These are phyloP conservation scores for Amylostereum areolatum DNA, from an alignment of 1,284 basidiomycete species.

Conservation along the genomic window DNA sequence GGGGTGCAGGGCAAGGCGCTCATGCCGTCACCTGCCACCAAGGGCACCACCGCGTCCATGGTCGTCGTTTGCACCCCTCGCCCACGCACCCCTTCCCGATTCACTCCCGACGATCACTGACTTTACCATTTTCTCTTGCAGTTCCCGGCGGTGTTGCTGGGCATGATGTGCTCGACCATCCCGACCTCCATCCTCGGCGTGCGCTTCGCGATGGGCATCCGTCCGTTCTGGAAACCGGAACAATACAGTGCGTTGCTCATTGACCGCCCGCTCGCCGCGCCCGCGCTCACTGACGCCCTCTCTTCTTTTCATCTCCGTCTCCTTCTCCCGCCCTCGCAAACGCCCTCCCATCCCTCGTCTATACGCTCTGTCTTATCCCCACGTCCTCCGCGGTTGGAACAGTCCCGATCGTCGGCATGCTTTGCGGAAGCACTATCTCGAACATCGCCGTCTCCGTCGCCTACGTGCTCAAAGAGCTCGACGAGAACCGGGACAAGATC, in stretches of 20 bases:
- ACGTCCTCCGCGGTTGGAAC: neutral
- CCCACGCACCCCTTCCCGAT: too few relatives aligned
- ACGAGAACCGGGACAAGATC: conserved; percentile 76
- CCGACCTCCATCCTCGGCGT: conserved; percentile 76
- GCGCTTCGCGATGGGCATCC: conserved; percentile 70
- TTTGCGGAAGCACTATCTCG: conserved; percentile 75
- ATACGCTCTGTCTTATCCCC: conserved; percentile 18
- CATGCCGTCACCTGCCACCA: too few relatives aligned
- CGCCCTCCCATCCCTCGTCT: neutral
- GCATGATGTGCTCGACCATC: conserved; percentile 71
- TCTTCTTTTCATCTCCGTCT: neutral
- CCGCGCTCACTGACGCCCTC: neutral
- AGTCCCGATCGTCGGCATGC: conserved; percentile 88
- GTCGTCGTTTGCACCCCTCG: too few relatives aligned
- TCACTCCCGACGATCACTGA: neutral
- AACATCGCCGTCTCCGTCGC: conserved; percentile 65
- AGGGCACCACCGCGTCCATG: too few relatives aligned
- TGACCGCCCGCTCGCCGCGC: neutral
- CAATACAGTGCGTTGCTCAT: conserved; percentile 57
- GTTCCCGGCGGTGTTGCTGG: conserved; percentile 66
- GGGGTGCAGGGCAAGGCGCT: too few relatives aligned
- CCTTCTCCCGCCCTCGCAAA: neutral
- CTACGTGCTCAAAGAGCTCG: conserved; percentile 59
- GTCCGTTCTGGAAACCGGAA: conserved; percentile 77
- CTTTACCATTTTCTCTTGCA: conserved; percentile 22